Percentiles rank a stretch among this genome's conserved stretches.
phyloP scores from a whole-genome alignment of 164 flowering plant genomes.

The Aristolochia californica region DNA sequence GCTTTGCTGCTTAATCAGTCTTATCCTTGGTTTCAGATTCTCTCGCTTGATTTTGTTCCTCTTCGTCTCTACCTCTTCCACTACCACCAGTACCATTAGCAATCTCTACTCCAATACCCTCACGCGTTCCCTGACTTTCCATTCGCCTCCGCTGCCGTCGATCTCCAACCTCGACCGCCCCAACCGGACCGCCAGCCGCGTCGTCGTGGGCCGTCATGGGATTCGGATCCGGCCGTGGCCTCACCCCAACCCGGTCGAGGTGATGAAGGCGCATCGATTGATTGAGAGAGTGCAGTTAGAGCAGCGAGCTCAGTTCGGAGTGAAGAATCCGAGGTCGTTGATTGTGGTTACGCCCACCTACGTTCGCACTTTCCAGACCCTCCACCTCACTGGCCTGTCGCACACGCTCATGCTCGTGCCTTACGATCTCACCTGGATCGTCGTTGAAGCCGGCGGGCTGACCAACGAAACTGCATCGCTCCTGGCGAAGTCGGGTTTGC shows the following conservation, averaged over 20 bases:
- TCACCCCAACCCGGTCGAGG: conserved; percentile 79
- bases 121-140: conserved; percentile 8
- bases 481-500: conserved; percentile 45
- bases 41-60: conserved; percentile 68
- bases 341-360: conserved; percentile 89
- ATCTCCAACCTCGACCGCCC: conserved; percentile 2
- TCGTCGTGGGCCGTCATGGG: conserved; percentile 94
- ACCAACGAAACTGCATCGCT: conserved; percentile 63
- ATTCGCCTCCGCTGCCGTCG: background rate
- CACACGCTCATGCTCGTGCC: conserved; percentile 87
- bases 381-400: conserved; percentile 82
- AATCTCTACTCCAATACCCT: conserved; percentile 12
- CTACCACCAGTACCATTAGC: conserved; percentile 19
- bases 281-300: conserved; percentile 83
- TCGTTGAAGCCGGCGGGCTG: conserved; percentile 88
- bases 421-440: conserved; percentile 74
- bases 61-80: conserved; percentile 49
- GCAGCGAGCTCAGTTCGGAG: conserved; percentile 68
- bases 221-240: conserved; percentile 90
- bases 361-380: conserved; percentile 82
- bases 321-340: conserved; percentile 52
- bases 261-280: conserved; percentile 73
- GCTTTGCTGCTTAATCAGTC: conserved; percentile 72
- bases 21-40: conserved; percentile 75
- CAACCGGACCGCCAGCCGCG: conserved; percentile 36